phyloP scores from a whole-genome alignment of 2,329 filamentous ascomycete species.

The Tympanopsis confertula region DNA sequence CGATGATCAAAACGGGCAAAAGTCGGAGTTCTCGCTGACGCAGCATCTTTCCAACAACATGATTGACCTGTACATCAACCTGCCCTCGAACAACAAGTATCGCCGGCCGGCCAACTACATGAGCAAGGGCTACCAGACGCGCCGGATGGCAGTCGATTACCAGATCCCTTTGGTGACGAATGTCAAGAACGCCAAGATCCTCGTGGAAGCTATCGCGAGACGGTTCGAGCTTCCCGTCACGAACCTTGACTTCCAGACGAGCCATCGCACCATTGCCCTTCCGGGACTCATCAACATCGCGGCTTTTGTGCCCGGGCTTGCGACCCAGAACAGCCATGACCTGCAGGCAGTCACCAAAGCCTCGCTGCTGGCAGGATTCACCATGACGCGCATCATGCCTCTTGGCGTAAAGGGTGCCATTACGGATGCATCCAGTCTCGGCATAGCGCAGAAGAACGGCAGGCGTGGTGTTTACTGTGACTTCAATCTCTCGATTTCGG shows the following conservation, averaged over 20 bases:
- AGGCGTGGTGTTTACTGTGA: conserved; percentile 60
- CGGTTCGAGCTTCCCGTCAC: conserved; percentile 76
- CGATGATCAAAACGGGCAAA: conserved; percentile 69
- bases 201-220: conserved; percentile 85
- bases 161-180: conserved; percentile 98
- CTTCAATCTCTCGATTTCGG: conserved; percentile 69
- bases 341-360: conserved; percentile 61
- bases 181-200: conserved; percentile 96
- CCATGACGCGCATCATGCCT: conserved; percentile 71
- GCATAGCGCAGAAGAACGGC: conserved; percentile 60
- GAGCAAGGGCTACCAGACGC: conserved; percentile 91
- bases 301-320: conserved; percentile 66
- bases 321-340: conserved; percentile 51
- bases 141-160: conserved; percentile 95
- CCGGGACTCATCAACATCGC: conserved; percentile 69
- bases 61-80: conserved; percentile 97
- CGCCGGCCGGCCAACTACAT: conserved; percentile 95
- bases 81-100: conserved; percentile 98
- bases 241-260: conserved; percentile 83
- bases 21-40: conserved; percentile 91
- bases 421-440: conserved; percentile 60
- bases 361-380: conserved; percentile 65
- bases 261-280: conserved; percentile 63
- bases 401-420: conserved; percentile 64
- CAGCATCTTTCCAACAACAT: conserved; percentile 95